Percentiles rank a stretch among this genome's conserved stretches.
phyloP scores from a whole-genome alignment of 129 eudicot genomes.

The Mikania micrantha region DNA sequence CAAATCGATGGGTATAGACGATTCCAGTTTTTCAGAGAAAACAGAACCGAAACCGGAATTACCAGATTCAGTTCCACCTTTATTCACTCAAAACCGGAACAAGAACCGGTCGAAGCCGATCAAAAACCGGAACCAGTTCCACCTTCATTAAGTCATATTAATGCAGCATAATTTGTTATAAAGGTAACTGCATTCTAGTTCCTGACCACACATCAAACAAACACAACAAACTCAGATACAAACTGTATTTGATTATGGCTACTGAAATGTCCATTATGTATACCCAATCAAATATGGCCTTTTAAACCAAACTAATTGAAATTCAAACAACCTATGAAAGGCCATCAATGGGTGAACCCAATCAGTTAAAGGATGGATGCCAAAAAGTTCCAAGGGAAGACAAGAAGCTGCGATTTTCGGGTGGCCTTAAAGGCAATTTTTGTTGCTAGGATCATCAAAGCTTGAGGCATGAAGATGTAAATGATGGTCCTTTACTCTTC shows the following conservation, averaged over 20 bases:
- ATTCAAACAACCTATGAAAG: background rate
- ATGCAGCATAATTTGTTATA: no score
- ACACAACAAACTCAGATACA: slow-evolving; percentile 7
- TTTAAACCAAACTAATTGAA: slow-evolving; percentile 1
- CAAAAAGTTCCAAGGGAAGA: background rate
- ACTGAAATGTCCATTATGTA: slow-evolving; percentile 8
- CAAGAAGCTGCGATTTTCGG: slow-evolving; percentile 1
- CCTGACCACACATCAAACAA: background rate
- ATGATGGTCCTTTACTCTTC: background rate
- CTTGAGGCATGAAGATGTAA: background rate
- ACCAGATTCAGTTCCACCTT: no score
- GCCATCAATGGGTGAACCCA: background rate
- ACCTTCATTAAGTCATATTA: no score
- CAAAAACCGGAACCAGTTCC: no score
- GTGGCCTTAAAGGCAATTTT: background rate
- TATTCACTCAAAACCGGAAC: no score
- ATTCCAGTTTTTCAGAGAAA: no score
- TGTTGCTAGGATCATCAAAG: background rate
- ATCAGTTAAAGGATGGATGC: background rate
- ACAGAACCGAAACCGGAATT: no score
- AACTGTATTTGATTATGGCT: background rate
- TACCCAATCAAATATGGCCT: slow-evolving; percentile 9
- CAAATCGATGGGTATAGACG: no score
- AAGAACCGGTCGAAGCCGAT: no score
- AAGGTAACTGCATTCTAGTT: no score